These are phyloP conservation scores for Notholithocarpus densiflorus DNA, from an alignment of 306 rosid genomes.

Conservation along the genomic window DNA sequence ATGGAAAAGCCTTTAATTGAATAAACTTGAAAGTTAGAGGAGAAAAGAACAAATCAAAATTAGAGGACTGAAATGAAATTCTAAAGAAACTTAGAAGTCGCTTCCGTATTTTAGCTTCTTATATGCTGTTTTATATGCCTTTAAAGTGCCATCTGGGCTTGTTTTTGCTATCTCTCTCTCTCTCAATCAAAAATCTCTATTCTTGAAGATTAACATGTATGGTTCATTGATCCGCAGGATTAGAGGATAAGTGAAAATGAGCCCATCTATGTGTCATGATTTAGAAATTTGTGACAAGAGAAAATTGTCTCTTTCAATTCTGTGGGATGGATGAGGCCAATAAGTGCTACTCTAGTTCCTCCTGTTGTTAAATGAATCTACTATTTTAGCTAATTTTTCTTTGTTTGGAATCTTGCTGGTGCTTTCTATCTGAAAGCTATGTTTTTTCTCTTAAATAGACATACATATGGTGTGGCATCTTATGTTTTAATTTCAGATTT, in stretches of 20 bases:
- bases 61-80: no score
- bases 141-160: neutral
- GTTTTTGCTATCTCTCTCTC: neutral
- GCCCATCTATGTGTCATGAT: neutral
- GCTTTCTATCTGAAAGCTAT: neutral
- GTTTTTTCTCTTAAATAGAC: neutral
- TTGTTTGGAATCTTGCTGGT: neutral
- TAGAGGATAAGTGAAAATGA: neutral
- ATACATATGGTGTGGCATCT: neutral
- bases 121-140: neutral
- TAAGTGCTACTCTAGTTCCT: neutral
- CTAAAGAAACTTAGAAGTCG: no score
- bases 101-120: no score
- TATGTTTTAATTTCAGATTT: no score
- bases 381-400: neutral
- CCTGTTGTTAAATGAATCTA: neutral
- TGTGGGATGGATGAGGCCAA: neutral
- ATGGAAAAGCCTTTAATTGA: no score
- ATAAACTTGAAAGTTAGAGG: no score
- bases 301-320: neutral
- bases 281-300: neutral
- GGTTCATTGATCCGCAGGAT: neutral
- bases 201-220: neutral
- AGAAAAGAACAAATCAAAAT: no score
- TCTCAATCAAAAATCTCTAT: neutral